Base-by-base conservation (phyloP, 2,329 filamentous ascomycete species). In the Cladosporium oxysporum region DNA sequence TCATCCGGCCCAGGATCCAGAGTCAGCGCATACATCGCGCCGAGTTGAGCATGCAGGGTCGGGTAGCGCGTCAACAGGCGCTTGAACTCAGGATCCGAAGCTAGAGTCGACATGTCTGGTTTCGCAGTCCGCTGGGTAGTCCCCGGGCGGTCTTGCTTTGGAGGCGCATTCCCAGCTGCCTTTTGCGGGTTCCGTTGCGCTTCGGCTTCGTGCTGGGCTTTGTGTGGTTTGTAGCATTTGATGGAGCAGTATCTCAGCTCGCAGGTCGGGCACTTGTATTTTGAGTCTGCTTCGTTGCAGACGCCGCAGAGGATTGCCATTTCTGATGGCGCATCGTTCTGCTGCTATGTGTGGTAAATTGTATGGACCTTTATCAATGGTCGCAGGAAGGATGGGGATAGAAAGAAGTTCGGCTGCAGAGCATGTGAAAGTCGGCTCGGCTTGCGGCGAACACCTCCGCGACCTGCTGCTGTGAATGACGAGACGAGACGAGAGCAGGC, bases 201-300 rank as follows among this genome's bases (percentile, higher is more conserved):
- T 49, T 71, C 68, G 23, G 70, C 64, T 37, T 70, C 73, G 66
- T 78, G 77, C 5, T 58, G 66, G 16, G 67, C 59, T 65, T 77
- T 78, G 71, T 79, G 77, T 23, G 69, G 66, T 68, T 76, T 79
- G 71, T 76, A 79, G 71, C 78, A 80, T 49, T 69, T 66, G 23
- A 79, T 69, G 5, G 78, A 80, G 71, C 78, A 80, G 69, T 83
- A 83, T 73, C 78, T 79, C 35, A 81, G 68, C 66, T 77, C 73
- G 70, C 82, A 83, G 23, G 77, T 76, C n/a, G 81, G 80, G 69
- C 82, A 83, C 74, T 81, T 83, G 77, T 83, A 83, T 71, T 83
- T 83, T 58, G 79, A 80, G n/a, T 78, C 76, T 57, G 75, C 71
- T 26, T 73, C 72, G 49, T 77, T 71, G 73, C 82, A 83, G n/a